These are phyloP conservation scores for Xanthoceras sorbifolium DNA, from an alignment of 345 rosid genomes.

Conservation along the genomic window DNA sequence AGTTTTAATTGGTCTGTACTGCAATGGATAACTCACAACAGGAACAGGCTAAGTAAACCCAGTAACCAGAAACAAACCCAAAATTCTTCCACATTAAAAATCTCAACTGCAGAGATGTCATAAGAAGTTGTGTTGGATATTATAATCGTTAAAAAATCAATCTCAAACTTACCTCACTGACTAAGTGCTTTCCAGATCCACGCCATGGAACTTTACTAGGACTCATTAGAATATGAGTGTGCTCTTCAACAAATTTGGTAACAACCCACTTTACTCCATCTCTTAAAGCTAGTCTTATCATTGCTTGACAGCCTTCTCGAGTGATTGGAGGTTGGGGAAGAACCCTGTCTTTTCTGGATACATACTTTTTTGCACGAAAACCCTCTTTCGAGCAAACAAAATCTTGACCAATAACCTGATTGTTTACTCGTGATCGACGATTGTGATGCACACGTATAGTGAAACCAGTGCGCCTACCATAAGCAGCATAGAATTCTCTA, in stretches of 20 bases:
- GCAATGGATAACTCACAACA: neutral
- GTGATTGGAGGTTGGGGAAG: slow-evolving; percentile 21
- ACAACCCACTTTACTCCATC: slow-evolving; percentile 19
- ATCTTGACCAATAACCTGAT: slow-evolving; percentile 23
- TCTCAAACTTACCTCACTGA: slow-evolving; percentile 17
- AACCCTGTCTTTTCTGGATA: slow-evolving; percentile 22
- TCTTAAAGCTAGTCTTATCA: slow-evolving; percentile 21
- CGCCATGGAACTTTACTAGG: slow-evolving; percentile 22
- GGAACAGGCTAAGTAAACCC: neutral
- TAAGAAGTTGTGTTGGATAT: neutral
- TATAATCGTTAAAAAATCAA: neutral
- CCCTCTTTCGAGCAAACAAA: slow-evolving; percentile 17
- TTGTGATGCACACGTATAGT: slow-evolving; percentile 20
- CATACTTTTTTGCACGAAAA: slow-evolving; percentile 15
- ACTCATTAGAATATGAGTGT: slow-evolving; percentile 19
- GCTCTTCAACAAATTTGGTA: slow-evolving; percentile 25
- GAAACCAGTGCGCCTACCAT: slow-evolving; percentile 19
- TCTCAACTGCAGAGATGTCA: neutral
- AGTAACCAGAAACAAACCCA: neutral
- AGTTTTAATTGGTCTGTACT: neutral
- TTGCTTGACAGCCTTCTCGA: slow-evolving; percentile 22
- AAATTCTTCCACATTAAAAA: too few species aligned
- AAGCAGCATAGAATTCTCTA: slow-evolving; percentile 14
- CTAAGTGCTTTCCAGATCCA: slow-evolving; percentile 18
- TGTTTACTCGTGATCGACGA: slow-evolving; percentile 16